phyloP scores from a whole-genome alignment of 1,284 basidiomycete species.

The Malassezia pachydermatis region DNA sequence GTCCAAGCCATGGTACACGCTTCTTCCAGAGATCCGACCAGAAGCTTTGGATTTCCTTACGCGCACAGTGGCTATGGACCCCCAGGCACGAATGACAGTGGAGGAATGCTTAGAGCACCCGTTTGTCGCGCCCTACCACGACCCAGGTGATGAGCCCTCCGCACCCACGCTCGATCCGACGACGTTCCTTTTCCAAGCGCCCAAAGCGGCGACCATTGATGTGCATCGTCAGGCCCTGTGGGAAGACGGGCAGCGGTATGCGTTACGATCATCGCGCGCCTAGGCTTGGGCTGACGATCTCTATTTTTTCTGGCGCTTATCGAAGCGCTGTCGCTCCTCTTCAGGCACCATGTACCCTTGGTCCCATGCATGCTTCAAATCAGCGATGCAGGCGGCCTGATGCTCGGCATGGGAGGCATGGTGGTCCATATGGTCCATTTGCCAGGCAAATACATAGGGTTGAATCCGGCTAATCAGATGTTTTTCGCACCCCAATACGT shows the following conservation, averaged over 20 bases:
- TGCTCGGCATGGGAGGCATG: not conserved
- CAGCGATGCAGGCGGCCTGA: conserved; percentile 20
- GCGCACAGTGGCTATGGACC: conserved; percentile 65
- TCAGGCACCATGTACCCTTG: conserved; percentile 29
- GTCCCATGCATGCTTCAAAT: conserved; percentile 31
- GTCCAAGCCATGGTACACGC: conserved; percentile 38
- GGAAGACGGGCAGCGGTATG: conserved; percentile 27
- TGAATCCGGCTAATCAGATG: conserved; percentile 29
- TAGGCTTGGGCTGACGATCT: not conserved
- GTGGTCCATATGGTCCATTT: conserved; percentile 20
- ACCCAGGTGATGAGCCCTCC: conserved; percentile 39
- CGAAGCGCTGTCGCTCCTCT: conserved; percentile 21
- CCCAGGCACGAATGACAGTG: conserved; percentile 37
- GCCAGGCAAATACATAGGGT: conserved; percentile 34
- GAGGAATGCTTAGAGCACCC: conserved; percentile 44
- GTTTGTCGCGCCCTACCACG: conserved; percentile 41
- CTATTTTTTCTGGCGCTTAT: not conserved
- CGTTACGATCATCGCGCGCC: not conserved
- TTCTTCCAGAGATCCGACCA: conserved; percentile 20
- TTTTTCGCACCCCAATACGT: conserved; percentile 22
- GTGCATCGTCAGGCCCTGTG: conserved; percentile 35
- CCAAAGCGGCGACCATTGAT: conserved; percentile 29
- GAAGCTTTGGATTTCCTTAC: conserved; percentile 79
- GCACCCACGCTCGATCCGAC: conserved; percentile 28
- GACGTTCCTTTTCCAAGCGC: conserved; percentile 36